Percentiles rank a stretch among this genome's conserved stretches.
Evolutionary conservation across 257 asterid genomes (phyloP).

Genomic region (Rubia yunnanensis): DNA sequence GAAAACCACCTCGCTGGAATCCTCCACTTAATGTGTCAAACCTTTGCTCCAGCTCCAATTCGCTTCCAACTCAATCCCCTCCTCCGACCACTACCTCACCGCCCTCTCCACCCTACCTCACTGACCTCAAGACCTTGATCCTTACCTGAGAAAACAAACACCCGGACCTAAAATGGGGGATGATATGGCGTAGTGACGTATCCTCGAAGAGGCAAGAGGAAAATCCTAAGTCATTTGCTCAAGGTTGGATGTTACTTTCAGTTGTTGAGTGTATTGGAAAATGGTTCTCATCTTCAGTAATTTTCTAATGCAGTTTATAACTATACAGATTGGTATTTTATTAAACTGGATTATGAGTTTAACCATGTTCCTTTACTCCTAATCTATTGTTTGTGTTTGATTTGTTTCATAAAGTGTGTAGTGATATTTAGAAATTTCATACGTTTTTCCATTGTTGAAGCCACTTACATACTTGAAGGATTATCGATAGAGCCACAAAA

Average conservation of each 20-base stretch:
- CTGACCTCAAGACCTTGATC: too few species aligned
- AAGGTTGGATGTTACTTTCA: conserved; percentile 40
- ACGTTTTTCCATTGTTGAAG: conserved; percentile 36
- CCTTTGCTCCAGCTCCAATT: too few species aligned
- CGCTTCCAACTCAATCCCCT: too few species aligned
- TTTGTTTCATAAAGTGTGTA: neutral
- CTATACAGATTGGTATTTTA: too few species aligned
- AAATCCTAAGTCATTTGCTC: conserved; percentile 72
- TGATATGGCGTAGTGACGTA: conserved; percentile 80
- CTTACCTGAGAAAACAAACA: too few species aligned
- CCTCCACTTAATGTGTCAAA: too few species aligned
- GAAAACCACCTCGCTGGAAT: too few species aligned
- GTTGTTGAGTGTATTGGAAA: neutral
- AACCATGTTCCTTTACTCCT: neutral
- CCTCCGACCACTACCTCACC: too few species aligned
- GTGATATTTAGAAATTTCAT: neutral
- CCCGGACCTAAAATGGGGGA: too few species aligned
- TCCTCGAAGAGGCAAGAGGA: conserved; percentile 55
- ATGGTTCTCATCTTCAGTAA: neutral
- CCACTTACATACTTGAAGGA: conserved; percentile 92
- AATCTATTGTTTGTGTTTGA: neutral
- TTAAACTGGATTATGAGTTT: neutral
- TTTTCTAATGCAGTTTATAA: neutral
- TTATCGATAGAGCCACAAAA: too few species aligned
- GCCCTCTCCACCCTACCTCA: too few species aligned